Evolutionary conservation across 768 basidiomycete species (phyloP).

Genomic region (Boletus huronensis): DNA sequence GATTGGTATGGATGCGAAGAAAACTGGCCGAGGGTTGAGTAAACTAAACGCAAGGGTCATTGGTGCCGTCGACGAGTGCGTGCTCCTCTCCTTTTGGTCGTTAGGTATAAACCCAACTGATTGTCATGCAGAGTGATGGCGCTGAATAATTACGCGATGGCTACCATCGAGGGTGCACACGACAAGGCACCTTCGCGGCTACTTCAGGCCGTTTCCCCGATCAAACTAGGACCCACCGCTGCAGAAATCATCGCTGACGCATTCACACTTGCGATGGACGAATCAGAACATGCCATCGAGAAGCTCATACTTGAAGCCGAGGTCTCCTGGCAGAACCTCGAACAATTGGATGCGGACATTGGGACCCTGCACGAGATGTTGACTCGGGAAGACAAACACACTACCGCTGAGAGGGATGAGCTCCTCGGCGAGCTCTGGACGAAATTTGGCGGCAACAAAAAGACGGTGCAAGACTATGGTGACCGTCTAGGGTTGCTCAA

Average conservation of each 20-base stretch:
- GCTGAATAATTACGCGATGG: conserved; percentile 67
- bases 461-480: conserved; percentile 46
- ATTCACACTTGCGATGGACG: conserved; percentile 62
- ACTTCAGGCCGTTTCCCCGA: conserved; percentile 39
- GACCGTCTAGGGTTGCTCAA: conserved; percentile 51
- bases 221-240: conserved; percentile 33
- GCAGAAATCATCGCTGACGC: conserved; percentile 48
- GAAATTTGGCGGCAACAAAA: conserved; percentile 57
- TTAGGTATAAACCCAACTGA: background rate
- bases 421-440: conserved; percentile 71
- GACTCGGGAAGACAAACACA: conserved; percentile 50
- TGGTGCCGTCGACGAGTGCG: conserved; percentile 72
- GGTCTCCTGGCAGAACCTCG: conserved; percentile 49
- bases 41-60: conserved; percentile 64
- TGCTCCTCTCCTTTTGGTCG: background rate
- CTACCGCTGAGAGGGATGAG: conserved; percentile 45
- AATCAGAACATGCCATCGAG: conserved; percentile 48
- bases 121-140: conserved; percentile 55
- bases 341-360: conserved; percentile 61
- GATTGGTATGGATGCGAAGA: conserved; percentile 62
- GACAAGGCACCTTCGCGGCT: conserved; percentile 27
- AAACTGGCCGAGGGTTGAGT: conserved; percentile 55
- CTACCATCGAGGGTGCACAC: conserved; percentile 44
- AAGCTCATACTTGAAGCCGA: conserved; percentile 70
- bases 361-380: conserved; percentile 54